A percentile compares a stretch with the other conserved stretches of the same genome.
phyloP scores from a whole-genome alignment of 441 rosid species.

The Populus tomentosa region DNA sequence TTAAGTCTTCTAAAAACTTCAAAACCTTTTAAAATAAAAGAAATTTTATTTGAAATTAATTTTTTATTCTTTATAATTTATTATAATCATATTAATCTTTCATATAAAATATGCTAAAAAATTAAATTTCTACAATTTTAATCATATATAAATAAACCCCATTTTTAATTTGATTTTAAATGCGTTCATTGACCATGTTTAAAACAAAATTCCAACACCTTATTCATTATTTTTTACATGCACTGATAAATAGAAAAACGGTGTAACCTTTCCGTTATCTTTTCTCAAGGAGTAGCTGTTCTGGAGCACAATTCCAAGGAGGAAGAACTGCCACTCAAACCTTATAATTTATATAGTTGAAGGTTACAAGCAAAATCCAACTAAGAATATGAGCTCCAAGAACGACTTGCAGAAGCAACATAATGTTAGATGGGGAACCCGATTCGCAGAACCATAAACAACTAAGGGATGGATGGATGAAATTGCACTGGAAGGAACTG shows the following conservation, averaged over 20 bases:
- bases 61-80: too few species aligned
- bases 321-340: neutral
- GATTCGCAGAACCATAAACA: neutral
- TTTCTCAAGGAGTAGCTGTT: neutral
- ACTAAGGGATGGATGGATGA: neutral
- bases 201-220: neutral
- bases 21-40: too few species aligned
- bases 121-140: neutral
- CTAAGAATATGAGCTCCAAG: neutral
- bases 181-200: too few species aligned
- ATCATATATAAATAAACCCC: too few species aligned
- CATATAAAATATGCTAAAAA: too few species aligned
- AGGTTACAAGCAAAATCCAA: neutral
- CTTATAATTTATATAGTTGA: neutral
- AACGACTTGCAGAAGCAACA: neutral
- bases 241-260: neutral
- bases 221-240: neutral
- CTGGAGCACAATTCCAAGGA: neutral
- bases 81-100: too few species aligned
- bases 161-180: too few species aligned
- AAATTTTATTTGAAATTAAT: too few species aligned
- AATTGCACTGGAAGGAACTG: neutral
- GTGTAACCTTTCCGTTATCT: neutral
- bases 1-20: too few species aligned
- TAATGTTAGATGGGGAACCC: neutral